These are phyloP conservation scores for Epichloe hybrida DNA, from an alignment of 2,329 filamentous ascomycete species.

Conservation along the genomic window DNA sequence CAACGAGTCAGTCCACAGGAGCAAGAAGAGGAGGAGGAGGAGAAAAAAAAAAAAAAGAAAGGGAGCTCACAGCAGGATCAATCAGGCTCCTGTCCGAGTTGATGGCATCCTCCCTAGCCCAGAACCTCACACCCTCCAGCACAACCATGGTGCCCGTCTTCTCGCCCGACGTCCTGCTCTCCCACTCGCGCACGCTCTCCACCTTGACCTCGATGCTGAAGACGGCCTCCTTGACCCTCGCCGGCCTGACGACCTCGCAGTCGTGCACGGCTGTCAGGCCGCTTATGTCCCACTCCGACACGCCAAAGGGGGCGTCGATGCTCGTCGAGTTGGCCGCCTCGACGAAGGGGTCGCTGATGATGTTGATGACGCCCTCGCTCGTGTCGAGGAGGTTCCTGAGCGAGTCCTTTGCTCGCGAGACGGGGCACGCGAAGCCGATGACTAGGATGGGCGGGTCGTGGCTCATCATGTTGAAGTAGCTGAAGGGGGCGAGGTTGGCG, in stretches of 20 bases:
- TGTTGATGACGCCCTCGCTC: conserved; percentile 73
- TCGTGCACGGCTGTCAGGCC: conserved; percentile 53
- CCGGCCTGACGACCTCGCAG: conserved; percentile 49
- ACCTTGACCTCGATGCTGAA: conserved; percentile 74
- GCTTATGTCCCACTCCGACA: conserved; percentile 65
- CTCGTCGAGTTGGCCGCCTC: conserved; percentile 78
- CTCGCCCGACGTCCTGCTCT: conserved; percentile 58
- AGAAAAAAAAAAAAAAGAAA: neutral
- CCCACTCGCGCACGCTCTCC: conserved; percentile 62
- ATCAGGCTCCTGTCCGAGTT: conserved; percentile 63
- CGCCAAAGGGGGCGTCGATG: conserved; percentile 64
- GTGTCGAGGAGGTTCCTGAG: conserved; percentile 59
- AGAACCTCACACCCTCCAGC: conserved; percentile 75
- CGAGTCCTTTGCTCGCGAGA: conserved; percentile 58
- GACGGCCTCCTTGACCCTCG: conserved; percentile 69
- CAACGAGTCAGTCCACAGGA: neutral
- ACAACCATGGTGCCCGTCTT: conserved; percentile 63
- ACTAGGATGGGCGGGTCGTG: conserved; percentile 81
- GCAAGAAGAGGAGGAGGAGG: neutral
- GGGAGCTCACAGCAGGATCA: conserved; percentile 49
- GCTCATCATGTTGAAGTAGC: conserved; percentile 70
- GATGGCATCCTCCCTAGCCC: conserved; percentile 83
- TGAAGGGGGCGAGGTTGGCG: conserved; percentile 73
- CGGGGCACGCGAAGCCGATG: conserved; percentile 34
- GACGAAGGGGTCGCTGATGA: conserved; percentile 70